Conservation (phyloP, 2,329 filamentous ascomycete species). For the Verticillium isaacii region DNA sequence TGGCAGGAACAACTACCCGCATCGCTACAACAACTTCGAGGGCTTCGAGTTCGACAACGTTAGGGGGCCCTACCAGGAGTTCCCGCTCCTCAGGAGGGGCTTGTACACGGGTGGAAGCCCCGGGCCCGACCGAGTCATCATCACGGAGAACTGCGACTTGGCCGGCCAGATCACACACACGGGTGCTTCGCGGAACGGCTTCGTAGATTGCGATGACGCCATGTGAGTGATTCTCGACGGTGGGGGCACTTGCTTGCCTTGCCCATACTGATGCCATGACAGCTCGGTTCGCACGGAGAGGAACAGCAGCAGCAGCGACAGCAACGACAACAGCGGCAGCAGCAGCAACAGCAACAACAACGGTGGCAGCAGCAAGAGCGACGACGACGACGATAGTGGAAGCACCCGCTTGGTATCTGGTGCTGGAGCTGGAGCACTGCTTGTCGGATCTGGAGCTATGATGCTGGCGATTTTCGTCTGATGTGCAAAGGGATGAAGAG, state of each 20-base stretch:
- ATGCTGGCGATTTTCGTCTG: neutral
- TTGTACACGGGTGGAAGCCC: conserved; percentile 55
- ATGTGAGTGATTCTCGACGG: neutral
- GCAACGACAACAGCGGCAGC: neutral
- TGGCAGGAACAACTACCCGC: conserved; percentile 43
- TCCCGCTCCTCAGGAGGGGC: conserved; percentile 47
- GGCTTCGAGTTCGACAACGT: conserved; percentile 54
- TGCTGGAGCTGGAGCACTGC: neutral
- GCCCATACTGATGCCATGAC: neutral
- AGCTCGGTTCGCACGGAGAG: neutral
- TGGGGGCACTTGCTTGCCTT: too few relatives aligned
- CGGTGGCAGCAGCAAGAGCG: neutral
- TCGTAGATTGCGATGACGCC: conserved; percentile 50
- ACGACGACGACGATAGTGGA: neutral
- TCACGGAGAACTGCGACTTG: conserved; percentile 50
- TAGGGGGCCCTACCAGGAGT: conserved; percentile 57
- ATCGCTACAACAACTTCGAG: conserved; percentile 58
- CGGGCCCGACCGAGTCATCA: conserved; percentile 65
- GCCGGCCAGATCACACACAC: conserved; percentile 67
- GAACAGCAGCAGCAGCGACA: neutral
- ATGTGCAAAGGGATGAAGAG: neutral
- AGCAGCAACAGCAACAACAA: neutral
- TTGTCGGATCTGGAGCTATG: neutral
- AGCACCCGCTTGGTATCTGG: neutral
- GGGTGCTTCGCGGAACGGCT: conserved; percentile 58